Evolutionary conservation across 2,329 filamentous ascomycete species (phyloP).

Genomic region (Drechslera avenae): DNA sequence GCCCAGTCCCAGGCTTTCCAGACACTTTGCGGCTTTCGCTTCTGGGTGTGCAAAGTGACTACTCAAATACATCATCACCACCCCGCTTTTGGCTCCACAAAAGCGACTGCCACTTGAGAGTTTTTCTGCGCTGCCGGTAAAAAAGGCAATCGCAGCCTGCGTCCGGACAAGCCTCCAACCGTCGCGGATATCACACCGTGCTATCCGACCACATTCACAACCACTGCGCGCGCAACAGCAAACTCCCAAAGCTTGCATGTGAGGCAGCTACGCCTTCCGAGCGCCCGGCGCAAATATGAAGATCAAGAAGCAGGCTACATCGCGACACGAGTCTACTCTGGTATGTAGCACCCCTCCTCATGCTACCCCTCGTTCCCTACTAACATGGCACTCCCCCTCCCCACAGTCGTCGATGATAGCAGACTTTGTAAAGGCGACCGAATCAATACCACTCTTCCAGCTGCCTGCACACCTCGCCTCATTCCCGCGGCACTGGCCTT

Average conservation of each 20-base stretch:
- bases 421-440: constrained; percentile 75
- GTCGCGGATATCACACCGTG: constrained; percentile 1
- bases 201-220: not conserved
- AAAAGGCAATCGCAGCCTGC: constrained; percentile 22
- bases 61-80: constrained; percentile 2
- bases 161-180: constrained; percentile 4
- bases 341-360: constrained; percentile 38
- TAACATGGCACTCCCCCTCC: constrained; percentile 11
- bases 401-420: constrained; percentile 83
- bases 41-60: not conserved
- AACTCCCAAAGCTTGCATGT: constrained; percentile 33
- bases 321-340: constrained; percentile 60
- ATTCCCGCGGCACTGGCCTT: constrained; percentile 91
- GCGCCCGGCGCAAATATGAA: constrained; percentile 53
- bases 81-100: constrained; percentile 12
- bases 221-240: constrained; percentile 7
- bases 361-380: not conserved
- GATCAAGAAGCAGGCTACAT: constrained; percentile 62
- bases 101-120: constrained; percentile 1
- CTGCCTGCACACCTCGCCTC: constrained; percentile 76
- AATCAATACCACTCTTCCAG: constrained; percentile 71
- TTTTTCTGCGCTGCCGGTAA: constrained; percentile 13
- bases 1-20: constrained; percentile 8
- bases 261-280: constrained; percentile 43
- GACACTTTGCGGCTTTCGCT: constrained; percentile 8